Base-by-base conservation (phyloP, 306 rosid genomes). In the Luffa acutangula region DNA sequence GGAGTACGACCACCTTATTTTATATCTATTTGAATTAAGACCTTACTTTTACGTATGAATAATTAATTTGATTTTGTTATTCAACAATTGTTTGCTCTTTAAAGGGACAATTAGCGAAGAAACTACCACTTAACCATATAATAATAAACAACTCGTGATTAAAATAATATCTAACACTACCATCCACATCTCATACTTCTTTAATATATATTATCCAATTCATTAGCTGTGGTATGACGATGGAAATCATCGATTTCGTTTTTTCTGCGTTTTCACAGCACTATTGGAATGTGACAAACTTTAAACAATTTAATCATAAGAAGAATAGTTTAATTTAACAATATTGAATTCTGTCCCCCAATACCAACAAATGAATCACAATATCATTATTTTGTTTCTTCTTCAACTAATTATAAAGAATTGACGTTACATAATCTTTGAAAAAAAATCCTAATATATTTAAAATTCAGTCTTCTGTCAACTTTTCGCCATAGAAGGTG, bases 351-450 rank as follows among this genome's bases (percentile, higher is more conserved):
- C 42, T 51, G 41, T 72, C 46, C 42, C 58, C 46, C 62, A 31
- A 7, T 46, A 31, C 59, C 39, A 73, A 73, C 77, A 73, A 73
- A 73, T 73, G 77, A 73, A 48, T 73, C 59, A 60, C 76, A 71
- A 71, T 42, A 41, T 12, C 57, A 45, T 69, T 42, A 69, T n/a
- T n/a, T 42, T n/a, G 21, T 62, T 71, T 12, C 36, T 69, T 69
- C 25, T 51, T 15, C 62, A 33, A 49, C 42, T 51, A 49, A 74
- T 39, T 74, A 74, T 51, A 74, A 74, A 74, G 78, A 73, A 73
- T 73, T 6, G 17, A 67, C 53, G 75, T 48, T 49, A 48, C 18
- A 20, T n/a, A 45, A 70, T 20, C 56, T 39, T 71, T 14, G 10
- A 48, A 49, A 73, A 73, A 43, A 74, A 74, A 51, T 15, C 46